A percentile compares a stretch with the other conserved stretches of the same genome.
These are phyloP conservation scores for Cardiospermum halicacabum DNA, from an alignment of 345 rosid genomes.

Conservation along the genomic window DNA sequence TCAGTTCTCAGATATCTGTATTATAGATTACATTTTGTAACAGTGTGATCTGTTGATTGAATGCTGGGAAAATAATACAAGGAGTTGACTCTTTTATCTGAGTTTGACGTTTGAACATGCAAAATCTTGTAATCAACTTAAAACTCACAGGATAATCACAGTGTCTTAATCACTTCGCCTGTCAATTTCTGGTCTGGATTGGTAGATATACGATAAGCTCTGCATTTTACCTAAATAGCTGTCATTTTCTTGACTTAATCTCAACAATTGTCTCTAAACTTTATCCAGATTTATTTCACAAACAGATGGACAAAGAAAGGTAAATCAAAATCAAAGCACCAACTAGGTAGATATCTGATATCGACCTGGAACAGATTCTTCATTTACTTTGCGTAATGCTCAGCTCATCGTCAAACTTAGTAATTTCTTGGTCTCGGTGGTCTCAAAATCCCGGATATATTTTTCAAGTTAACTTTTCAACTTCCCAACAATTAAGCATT, in stretches of 20 bases:
- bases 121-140: neutral
- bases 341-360: conserved; percentile 9
- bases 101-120: conserved; percentile 4
- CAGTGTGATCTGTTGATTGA: neutral
- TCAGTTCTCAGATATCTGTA: neutral
- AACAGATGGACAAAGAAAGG: neutral
- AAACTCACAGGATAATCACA: neutral
- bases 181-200: neutral
- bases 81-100: neutral
- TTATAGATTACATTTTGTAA: neutral
- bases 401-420: conserved; percentile 15
- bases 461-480: no score
- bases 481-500: no score
- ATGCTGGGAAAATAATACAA: neutral
- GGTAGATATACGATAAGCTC: neutral
- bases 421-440: no score
- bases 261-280: neutral
- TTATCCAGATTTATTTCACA: conserved; percentile 5
- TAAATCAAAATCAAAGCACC: neutral
- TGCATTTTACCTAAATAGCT: neutral
- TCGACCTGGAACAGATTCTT: neutral
- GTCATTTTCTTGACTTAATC: neutral
- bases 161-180: neutral
- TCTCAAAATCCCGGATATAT: no score
- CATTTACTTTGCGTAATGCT: conserved; percentile 5